phyloP scores from a whole-genome alignment of 2,329 filamentous ascomycete species.

The Hypoxylon sp. region DNA sequence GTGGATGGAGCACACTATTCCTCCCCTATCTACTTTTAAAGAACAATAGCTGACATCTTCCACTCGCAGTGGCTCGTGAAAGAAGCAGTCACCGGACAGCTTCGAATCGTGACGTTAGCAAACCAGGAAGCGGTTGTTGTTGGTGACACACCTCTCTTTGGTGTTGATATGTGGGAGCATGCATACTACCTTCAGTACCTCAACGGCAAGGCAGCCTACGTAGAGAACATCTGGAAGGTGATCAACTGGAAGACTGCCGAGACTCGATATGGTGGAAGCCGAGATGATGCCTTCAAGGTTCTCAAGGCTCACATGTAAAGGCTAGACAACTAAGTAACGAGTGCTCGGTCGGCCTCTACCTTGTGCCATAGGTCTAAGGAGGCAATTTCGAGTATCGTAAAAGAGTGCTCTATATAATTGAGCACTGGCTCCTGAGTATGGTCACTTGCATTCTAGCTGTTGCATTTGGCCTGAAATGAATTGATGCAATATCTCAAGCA shows the following conservation, averaged over 20 bases:
- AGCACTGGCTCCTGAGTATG: neutral
- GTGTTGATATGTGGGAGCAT: conserved; percentile 94
- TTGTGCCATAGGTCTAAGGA: neutral
- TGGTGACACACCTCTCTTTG: conserved; percentile 77
- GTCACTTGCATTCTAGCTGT: neutral
- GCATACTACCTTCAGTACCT: conserved; percentile 90
- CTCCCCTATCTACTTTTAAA: neutral
- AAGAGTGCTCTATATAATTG: neutral
- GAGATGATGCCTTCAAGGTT: conserved; percentile 53
- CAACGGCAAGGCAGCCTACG: conserved; percentile 81
- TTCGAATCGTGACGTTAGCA: conserved; percentile 85
- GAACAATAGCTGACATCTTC: conserved; percentile 17
- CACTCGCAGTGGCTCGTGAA: conserved; percentile 76
- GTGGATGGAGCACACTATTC: neutral
- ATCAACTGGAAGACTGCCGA: conserved; percentile 83
- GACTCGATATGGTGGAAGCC: conserved; percentile 64
- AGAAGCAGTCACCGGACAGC: conserved; percentile 68
- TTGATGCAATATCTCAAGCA: conserved; percentile 7
- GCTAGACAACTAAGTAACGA: neutral
- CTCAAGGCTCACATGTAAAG: conserved; percentile 52
- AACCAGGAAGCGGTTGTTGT: conserved; percentile 83
- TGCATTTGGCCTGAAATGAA: conserved; percentile 6
- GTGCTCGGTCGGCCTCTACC: neutral
- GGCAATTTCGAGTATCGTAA: neutral
- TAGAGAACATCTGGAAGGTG: conserved; percentile 83